A percentile compares a stretch with the other conserved stretches of the same genome.
These are phyloP conservation scores for Eutrema salsugineum DNA, from an alignment of 441 rosid genomes.

Conservation along the genomic window DNA sequence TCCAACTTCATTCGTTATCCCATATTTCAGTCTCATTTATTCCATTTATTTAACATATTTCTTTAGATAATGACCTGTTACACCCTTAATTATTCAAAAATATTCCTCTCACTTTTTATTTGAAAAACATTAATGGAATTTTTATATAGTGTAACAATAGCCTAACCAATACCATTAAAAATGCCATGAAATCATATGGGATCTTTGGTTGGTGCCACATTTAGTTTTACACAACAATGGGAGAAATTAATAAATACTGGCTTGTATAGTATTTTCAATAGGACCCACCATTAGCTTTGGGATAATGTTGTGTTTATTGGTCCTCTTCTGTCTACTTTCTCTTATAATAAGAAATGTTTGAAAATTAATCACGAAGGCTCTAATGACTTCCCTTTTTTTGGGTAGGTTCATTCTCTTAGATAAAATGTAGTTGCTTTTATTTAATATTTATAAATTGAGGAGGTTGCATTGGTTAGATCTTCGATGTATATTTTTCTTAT, in stretches of 20 bases:
- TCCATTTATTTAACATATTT: too few species aligned
- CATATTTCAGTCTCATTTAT: too few species aligned
- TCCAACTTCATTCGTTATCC: too few species aligned
- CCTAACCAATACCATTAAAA: constrained; percentile 5
- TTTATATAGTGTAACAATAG: background rate
- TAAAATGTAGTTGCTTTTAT: too few species aligned
- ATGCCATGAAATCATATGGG: constrained; percentile 5
- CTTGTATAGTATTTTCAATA: background rate
- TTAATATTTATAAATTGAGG: too few species aligned
- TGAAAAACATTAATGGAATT: background rate
- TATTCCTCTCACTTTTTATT: background rate
- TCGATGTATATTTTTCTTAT: too few species aligned
- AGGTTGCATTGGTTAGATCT: too few species aligned
- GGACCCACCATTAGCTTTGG: background rate
- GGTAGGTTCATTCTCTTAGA: too few species aligned
- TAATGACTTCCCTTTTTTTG: background rate
- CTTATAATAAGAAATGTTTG: background rate
- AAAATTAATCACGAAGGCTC: background rate
- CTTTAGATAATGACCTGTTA: too few species aligned
- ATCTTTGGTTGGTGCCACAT: constrained; percentile 19
- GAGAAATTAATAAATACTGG: background rate
- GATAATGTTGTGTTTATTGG: background rate
- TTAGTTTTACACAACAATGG: constrained; percentile 3
- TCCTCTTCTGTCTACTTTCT: background rate
- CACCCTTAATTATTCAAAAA: too few species aligned